Percentiles rank a stretch among this genome's conserved stretches.
phyloP scores from a whole-genome alignment of 345 rosid species.

The Turritis glabra region DNA sequence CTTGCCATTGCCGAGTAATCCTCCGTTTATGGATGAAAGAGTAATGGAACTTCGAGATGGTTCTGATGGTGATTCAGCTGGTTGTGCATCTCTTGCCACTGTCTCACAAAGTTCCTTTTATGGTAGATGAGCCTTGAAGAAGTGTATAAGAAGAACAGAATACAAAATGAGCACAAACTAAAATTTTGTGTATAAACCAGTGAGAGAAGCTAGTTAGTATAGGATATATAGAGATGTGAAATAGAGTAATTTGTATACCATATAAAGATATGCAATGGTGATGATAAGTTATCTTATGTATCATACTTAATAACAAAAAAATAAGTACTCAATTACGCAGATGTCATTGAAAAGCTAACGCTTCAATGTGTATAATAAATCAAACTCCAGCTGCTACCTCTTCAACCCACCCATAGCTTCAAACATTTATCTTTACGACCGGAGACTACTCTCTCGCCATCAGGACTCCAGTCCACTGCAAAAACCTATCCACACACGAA shows the following conservation, averaged over 20 bases:
- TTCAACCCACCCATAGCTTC: not conserved
- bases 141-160: not conserved
- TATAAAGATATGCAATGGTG: not conserved
- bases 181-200: conserved; percentile 20
- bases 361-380: too few relatives aligned
- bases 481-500: conserved; percentile 43
- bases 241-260: not conserved
- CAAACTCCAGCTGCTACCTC: too few relatives aligned
- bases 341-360: too few relatives aligned
- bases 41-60: conserved; percentile 73
- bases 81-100: conserved; percentile 59
- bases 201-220: conserved; percentile 2
- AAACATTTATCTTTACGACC: conserved; percentile 46
- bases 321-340: not conserved
- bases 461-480: conserved; percentile 90
- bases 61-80: conserved; percentile 51
- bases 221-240: not conserved
- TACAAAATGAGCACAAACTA: not conserved
- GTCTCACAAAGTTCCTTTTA: conserved; percentile 64
- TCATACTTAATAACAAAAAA: conserved; percentile 13
- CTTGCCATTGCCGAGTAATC: conserved; percentile 70
- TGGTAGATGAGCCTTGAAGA: conserved; percentile 56
- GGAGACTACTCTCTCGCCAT: conserved; percentile 84
- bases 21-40: conserved; percentile 82
- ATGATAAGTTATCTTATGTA: conserved; percentile 31